Evolutionary conservation across 2,329 filamentous ascomycete species (phyloP).

Genomic region (Aspergillus sp.): DNA sequence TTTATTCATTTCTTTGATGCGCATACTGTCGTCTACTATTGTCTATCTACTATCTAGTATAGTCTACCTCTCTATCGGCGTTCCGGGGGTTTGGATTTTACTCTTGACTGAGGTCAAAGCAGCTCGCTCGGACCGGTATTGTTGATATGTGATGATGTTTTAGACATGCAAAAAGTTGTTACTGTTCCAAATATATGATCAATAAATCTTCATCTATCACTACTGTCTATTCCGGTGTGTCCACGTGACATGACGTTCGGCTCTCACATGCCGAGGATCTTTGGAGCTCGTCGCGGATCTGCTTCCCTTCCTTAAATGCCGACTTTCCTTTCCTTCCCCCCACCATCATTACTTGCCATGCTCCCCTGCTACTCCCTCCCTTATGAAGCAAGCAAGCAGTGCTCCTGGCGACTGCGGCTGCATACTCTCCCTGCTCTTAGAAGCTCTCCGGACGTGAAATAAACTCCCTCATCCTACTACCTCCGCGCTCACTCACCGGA

Average conservation of each 20-base stretch:
- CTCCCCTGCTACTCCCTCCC: background rate
- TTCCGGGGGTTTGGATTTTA: conserved; percentile 19
- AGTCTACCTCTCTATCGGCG: conserved; percentile 19
- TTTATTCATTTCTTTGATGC: conserved; percentile 27
- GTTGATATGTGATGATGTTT: conserved; percentile 3
- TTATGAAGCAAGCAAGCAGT: conserved; percentile 5
- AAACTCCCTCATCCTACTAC: conserved; percentile 2
- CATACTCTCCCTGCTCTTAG: conserved; percentile 11
- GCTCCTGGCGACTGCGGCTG: conserved; percentile 15
- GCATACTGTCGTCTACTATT: conserved; percentile 16
- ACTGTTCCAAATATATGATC: background rate
- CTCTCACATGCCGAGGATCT: conserved; percentile 46
- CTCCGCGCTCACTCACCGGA: background rate
- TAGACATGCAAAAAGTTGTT: conserved; percentile 6
- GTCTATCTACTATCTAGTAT: background rate
- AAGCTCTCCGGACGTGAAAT: conserved; percentile 12
- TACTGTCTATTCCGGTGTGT: background rate
- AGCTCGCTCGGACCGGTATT: conserved; percentile 4
- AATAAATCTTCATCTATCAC: background rate
- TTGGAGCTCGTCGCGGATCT: conserved; percentile 27
- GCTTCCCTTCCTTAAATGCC: conserved; percentile 28
- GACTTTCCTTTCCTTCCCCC: conserved; percentile 26
- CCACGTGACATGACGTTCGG: conserved; percentile 40
- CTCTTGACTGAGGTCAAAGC: conserved; percentile 15
- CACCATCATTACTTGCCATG: conserved; percentile 11